Conservation (phyloP, 192 early-diverging fungal species). For the Coemansia sp. region DNA sequence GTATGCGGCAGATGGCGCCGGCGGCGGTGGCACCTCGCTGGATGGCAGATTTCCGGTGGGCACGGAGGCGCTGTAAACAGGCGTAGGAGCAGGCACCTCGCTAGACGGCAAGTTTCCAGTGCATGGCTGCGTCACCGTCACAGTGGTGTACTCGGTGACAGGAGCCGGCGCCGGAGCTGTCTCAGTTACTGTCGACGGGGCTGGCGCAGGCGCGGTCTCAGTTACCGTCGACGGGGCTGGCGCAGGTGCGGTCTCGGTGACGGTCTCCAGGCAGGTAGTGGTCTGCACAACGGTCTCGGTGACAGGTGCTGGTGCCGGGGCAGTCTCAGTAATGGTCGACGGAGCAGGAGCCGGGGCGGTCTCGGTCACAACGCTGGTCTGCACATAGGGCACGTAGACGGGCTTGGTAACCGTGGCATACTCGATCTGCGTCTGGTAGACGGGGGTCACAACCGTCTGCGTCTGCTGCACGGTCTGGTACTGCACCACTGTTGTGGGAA, state of each 20-base stretch:
- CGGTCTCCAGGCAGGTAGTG: slow-evolving; percentile 14
- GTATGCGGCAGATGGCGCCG: slow-evolving; percentile 12
- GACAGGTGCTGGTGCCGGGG: slow-evolving; percentile 18
- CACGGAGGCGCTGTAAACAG: slow-evolving; percentile 8
- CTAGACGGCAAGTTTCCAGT: slow-evolving; percentile 8
- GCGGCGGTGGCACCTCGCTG: slow-evolving; percentile 6
- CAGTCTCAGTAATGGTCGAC: slow-evolving; percentile 20
- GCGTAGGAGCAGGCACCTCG: background rate
- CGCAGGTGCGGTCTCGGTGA: slow-evolving; percentile 21
- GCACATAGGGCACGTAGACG: slow-evolving; percentile 50
- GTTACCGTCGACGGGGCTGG: slow-evolving; percentile 10
- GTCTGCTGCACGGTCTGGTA: slow-evolving; percentile 25
- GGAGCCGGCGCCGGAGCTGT: slow-evolving; percentile 31
- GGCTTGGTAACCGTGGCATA: slow-evolving; percentile 45
- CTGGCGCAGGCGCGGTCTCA: slow-evolving; percentile 17
- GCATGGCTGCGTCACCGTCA: slow-evolving; percentile 13
- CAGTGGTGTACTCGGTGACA: slow-evolving; percentile 22
- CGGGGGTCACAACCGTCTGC: slow-evolving; percentile 23
- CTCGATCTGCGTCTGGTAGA: slow-evolving; percentile 41
- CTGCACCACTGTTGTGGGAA: slow-evolving; percentile 26
- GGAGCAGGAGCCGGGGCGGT: slow-evolving; percentile 26
- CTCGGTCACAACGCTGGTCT: slow-evolving; percentile 38
- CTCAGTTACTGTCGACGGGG: slow-evolving; percentile 18
- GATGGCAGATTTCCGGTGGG: slow-evolving; percentile 14
- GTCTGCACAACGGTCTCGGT: slow-evolving; percentile 14